These are phyloP conservation scores for Ilyonectria mors-panacis DNA, from an alignment of 2,329 filamentous ascomycete species.

Conservation along the genomic window DNA sequence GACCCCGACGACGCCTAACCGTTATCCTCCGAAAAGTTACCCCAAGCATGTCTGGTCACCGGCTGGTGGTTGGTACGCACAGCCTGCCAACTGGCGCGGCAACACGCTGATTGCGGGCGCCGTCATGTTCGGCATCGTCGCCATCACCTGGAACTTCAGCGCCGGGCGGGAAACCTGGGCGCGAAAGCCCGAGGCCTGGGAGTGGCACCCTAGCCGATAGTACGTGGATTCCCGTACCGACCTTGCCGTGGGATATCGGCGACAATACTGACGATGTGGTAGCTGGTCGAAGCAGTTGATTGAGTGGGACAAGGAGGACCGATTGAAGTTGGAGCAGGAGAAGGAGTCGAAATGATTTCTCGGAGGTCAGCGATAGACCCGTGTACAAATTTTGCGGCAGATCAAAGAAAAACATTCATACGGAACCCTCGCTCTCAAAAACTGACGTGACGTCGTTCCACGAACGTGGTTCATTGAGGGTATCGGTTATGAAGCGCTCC, in stretches of 20 bases:
- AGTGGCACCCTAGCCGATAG: slow-evolving; percentile 90
- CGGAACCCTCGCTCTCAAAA: background rate
- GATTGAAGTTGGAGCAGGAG: slow-evolving; percentile 51
- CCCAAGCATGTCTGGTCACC: slow-evolving; percentile 99
- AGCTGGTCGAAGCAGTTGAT: slow-evolving; percentile 64
- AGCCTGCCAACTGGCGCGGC: slow-evolving; percentile 93
- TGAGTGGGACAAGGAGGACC: slow-evolving; percentile 62
- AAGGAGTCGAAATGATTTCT: slow-evolving; percentile 49
- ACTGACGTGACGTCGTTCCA: background rate
- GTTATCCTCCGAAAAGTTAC: slow-evolving; percentile 71
- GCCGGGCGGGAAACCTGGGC: slow-evolving; percentile 81
- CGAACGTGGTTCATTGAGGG: background rate
- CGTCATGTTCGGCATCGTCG: slow-evolving; percentile 78
- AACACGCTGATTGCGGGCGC: slow-evolving; percentile 87
- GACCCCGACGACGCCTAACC: slow-evolving; percentile 28
- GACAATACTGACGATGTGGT: slow-evolving; percentile 38
- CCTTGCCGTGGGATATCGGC: background rate
- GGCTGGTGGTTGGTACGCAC: slow-evolving; percentile 96
- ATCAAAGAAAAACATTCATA: slow-evolving; percentile 32
- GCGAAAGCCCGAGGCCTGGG: slow-evolving; percentile 81
- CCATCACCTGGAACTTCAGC: slow-evolving; percentile 79
- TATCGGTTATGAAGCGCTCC: background rate
- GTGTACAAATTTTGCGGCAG: slow-evolving; percentile 46
- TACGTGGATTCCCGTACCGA: slow-evolving; percentile 62
- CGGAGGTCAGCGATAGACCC: slow-evolving; percentile 35